Evolutionary conservation across 176 grass and related monocot genomes (phyloP), one percentile per base, ranked within the genome.

Genomic region (Ensete ventricosum): DNA sequence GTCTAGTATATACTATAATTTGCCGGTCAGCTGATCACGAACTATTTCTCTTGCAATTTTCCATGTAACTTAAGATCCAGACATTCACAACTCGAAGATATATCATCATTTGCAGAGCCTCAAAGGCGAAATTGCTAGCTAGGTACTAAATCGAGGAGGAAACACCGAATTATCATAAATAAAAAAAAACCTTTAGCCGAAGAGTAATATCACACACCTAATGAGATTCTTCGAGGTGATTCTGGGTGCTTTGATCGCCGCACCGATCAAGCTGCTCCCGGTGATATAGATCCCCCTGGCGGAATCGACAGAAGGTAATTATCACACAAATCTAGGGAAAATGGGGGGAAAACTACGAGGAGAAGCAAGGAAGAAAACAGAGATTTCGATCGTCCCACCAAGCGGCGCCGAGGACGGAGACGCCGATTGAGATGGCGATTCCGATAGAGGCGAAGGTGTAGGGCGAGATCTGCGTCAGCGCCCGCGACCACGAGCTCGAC

Each of bases 171-270:
- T 50, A 70, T 43, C 34, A 43, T 43, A n/a, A n/a, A 0, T 23
- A 6, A 29, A 43, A 43, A 43, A 43, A 43, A 5, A 3, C 34
- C 34, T 43, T 43, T 43, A 17, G 9, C 12, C 57, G 3, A 17
- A 17, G 10, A 2, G 57, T 19, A 62, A 62, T 17, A 19, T 11
- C 22, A 60, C 43, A 49, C 25, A 99, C 95, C 95, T 99, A 66
- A 99, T 99, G 63, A 94, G 95, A 82, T 94, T 99, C 81, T 99
- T 99, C 63, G 91, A 94, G 62, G 95, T 99, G 77, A 99, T 99
- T 82, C 95, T 93, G 27, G 95, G 95, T 63, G 91, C 91, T 81
- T 91, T 99, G 82, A 99, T 94, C 53, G 95, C 82, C 19, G 95
- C 95, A 14, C 91, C 95, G 77, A 99, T 99, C 82, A 94, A 86